A percentile compares a stretch with the other conserved stretches of the same genome.
These are phyloP conservation scores for Epichloe glyceriae DNA, from an alignment of 2,329 filamentous ascomycete genomes.

Conservation along the genomic window DNA sequence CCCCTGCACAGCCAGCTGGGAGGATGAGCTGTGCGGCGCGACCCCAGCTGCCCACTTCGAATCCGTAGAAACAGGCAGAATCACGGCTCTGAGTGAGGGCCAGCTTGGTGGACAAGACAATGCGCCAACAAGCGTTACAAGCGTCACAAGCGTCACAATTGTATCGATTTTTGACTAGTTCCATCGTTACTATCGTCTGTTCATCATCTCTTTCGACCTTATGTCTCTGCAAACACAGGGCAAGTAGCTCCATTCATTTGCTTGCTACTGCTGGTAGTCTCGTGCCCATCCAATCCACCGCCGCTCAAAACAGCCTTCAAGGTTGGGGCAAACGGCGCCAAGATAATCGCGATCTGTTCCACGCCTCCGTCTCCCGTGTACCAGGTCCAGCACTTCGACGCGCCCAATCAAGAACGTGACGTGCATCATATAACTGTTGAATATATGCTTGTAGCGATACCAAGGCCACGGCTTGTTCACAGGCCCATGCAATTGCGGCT, in stretches of 20 bases:
- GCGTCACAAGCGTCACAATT: not conserved
- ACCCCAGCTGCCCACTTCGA: slow-evolving; percentile 9
- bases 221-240: not conserved
- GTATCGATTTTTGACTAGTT: not conserved
- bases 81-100: slow-evolving; percentile 2
- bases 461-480: not conserved
- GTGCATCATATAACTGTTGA: not conserved
- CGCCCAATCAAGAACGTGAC: not conserved
- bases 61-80: slow-evolving; percentile 16
- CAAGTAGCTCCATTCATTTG: not conserved
- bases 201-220: not conserved
- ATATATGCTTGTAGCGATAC: not conserved
- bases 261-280: slow-evolving; percentile 7
- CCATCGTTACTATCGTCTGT: not conserved
- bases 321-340: not conserved
- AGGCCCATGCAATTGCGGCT: not conserved
- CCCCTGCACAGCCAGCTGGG: not conserved
- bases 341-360: not conserved
- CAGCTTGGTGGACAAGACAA: not conserved
- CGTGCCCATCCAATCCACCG: slow-evolving; percentile 10
- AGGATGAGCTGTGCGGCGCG: not conserved
- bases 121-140: not conserved
- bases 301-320: not conserved
- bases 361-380: not conserved
- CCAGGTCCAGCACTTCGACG: not conserved